Conservation (phyloP, 2,329 filamentous ascomycete genomes). For the Teratosphaeria pseudoeucalypti region DNA sequence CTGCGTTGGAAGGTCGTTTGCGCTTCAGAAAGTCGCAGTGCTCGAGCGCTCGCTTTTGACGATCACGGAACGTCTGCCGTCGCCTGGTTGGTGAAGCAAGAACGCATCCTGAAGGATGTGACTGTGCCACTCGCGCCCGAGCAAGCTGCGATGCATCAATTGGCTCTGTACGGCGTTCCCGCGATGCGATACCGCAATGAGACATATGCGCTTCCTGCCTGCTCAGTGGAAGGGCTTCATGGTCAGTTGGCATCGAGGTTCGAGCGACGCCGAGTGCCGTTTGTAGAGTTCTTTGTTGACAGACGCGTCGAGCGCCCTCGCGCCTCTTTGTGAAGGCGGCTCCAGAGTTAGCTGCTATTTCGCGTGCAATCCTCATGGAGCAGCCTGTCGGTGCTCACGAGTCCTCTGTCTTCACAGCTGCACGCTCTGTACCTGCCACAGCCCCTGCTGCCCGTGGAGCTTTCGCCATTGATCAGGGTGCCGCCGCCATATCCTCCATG, state of each 20-base stretch:
- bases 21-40: neutral
- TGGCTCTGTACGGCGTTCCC: neutral
- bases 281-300: neutral
- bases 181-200: neutral
- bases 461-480: neutral
- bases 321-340: neutral
- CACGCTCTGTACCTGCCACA: neutral
- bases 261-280: neutral
- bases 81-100: neutral
- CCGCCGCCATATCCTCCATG: neutral
- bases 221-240: neutral
- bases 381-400: neutral
- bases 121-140: neutral
- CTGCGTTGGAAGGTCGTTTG: neutral
- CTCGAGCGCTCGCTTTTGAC: neutral
- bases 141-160: neutral
- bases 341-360: neutral
- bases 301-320: neutral
- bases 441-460: neutral
- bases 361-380: neutral
- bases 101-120: neutral
- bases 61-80: neutral
- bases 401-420: neutral
- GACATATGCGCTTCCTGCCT: neutral
- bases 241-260: neutral